Base-by-base conservation (phyloP, 2,329 filamentous ascomycete species). In the Sodiomyces alkalinus region DNA sequence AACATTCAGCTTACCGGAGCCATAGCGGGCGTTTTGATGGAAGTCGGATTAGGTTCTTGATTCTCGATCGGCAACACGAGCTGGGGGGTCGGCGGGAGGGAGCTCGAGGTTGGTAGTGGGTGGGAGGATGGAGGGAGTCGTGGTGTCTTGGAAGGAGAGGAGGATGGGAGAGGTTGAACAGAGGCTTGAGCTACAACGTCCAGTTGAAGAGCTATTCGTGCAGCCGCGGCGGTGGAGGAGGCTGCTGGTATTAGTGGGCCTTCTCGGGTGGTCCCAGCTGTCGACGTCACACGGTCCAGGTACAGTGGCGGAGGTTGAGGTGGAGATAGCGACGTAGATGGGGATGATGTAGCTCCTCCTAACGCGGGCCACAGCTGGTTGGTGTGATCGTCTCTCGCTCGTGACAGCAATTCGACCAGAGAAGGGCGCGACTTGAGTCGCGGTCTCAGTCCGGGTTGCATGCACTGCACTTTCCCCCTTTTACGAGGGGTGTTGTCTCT, bases 1-100 rank as follows among this genome's bases (percentile, higher is more conserved):
- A n/a, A n/a, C n/a, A n/a, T n/a, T n/a, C 34, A 48, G 55, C 64
- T 56, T 64, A 70, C 65, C 45, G 64, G 56, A 55, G 64, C 57
- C 65, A 70, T 70, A 42, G 54, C 64, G 55, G 48, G 45, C 45
- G 51, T 43, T 40, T 42, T 37, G 35, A 42, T 39, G 17, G 39
- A 38, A 35, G 31, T 23, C 31, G 29, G 34, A 33, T 36, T 30
- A 24, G 38, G 22, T 31, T 30, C 29, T 27, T 27, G 18, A n/a
- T 15, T 27, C 19, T 29, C 27, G 21, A 23, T 21, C 15, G 27
- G 33, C 29, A 35, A 40, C 30, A 41, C 39, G 29, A 29, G 30
- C 37, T 40, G 33, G 31, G 39, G 31, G 31, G 43, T 45, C 36
- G 49, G 43, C 37, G 49, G 40, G 26, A 42, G 40, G 38, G 36